These are phyloP conservation scores for Candida andamanensis DNA, from an alignment of 805 yeast genomes.

Conservation along the genomic window DNA sequence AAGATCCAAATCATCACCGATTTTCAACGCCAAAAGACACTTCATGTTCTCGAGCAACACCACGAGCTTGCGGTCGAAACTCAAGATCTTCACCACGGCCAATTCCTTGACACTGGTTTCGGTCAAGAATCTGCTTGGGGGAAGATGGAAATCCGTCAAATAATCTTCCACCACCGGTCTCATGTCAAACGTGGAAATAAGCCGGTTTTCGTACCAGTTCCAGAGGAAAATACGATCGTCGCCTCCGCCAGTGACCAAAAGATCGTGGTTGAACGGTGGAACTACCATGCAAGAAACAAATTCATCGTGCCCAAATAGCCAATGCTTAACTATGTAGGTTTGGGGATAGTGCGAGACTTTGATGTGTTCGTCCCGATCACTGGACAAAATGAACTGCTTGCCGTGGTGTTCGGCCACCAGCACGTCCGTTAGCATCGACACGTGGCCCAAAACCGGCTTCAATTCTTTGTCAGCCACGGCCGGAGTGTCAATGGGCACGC, in stretches of 20 bases:
- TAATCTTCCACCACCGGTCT: slow-evolving; percentile 33
- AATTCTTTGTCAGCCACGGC: slow-evolving; percentile 38
- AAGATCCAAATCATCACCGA: slow-evolving; percentile 19
- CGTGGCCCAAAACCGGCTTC: slow-evolving; percentile 87
- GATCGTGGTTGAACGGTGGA: slow-evolving; percentile 45
- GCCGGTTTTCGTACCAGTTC: slow-evolving; percentile 61
- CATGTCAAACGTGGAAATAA: slow-evolving; percentile 47
- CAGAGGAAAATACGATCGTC: slow-evolving; percentile 70
- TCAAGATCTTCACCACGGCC: slow-evolving; percentile 31
- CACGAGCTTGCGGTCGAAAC: slow-evolving; percentile 21
- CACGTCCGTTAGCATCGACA: slow-evolving; percentile 89
- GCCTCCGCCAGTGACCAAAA: slow-evolving; percentile 86
- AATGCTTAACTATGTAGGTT: slow-evolving; percentile 70
- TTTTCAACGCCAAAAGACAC: slow-evolving; percentile 35
- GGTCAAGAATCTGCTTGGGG: slow-evolving; percentile 60
- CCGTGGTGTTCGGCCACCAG: slow-evolving; percentile 34
- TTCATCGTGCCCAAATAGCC: slow-evolving; percentile 82
- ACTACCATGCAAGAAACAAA: slow-evolving; percentile 67
- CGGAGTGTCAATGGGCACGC: slow-evolving; percentile 40
- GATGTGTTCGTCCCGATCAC: slow-evolving; percentile 96
- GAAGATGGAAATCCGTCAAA: slow-evolving; percentile 53
- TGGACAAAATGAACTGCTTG: slow-evolving; percentile 58
- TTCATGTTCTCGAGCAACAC: slow-evolving; percentile 51
- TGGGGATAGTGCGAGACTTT: slow-evolving; percentile 77
- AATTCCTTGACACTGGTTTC: slow-evolving; percentile 47